Conservation (phyloP, 2,329 filamentous ascomycete genomes). For the Septoria linicola region DNA sequence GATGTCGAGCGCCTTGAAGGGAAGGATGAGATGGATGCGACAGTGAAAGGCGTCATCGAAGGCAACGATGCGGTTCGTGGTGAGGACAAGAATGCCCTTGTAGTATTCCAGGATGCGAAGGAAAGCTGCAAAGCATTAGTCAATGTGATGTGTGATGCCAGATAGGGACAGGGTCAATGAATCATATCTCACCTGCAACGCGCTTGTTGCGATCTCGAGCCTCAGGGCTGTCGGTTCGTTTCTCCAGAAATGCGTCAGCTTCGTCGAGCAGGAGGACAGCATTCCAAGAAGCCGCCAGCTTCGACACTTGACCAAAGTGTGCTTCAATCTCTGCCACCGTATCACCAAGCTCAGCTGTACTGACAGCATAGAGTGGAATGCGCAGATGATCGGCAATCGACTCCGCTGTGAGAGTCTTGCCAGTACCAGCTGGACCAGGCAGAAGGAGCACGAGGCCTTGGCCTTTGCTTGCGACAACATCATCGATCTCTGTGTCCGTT, state of each 20-base stretch:
- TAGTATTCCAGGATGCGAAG: conserved; percentile 39
- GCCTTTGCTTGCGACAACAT: conserved; percentile 22
- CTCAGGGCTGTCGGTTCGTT: background rate
- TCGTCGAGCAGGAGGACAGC: conserved; percentile 21
- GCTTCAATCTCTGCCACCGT: conserved; percentile 6
- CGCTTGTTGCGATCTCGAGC: background rate
- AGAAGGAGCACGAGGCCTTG: conserved; percentile 40
- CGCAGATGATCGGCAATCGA: conserved; percentile 34
- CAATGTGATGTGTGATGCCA: too few species aligned
- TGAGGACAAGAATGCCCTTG: conserved; percentile 42
- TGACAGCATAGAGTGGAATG: conserved; percentile 44
- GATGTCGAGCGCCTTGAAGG: conserved; percentile 13
- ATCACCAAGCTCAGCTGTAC: conserved; percentile 15
- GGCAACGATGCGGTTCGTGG: conserved; percentile 38
- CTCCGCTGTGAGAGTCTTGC: conserved; percentile 44
- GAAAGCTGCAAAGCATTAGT: conserved; percentile 30
- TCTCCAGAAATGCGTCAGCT: conserved; percentile 71
- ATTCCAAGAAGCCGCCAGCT: conserved; percentile 15
- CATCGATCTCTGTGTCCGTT: background rate
- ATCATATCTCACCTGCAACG: background rate
- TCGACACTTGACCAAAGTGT: conserved; percentile 6
- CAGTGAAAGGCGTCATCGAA: conserved; percentile 41
- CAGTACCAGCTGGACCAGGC: conserved; percentile 39
- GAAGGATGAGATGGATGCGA: conserved; percentile 37
- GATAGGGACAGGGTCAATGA: background rate